phyloP scores from a whole-genome alignment of 108 stramenopile genomes.

The Pseudonitzschia pungens region DNA sequence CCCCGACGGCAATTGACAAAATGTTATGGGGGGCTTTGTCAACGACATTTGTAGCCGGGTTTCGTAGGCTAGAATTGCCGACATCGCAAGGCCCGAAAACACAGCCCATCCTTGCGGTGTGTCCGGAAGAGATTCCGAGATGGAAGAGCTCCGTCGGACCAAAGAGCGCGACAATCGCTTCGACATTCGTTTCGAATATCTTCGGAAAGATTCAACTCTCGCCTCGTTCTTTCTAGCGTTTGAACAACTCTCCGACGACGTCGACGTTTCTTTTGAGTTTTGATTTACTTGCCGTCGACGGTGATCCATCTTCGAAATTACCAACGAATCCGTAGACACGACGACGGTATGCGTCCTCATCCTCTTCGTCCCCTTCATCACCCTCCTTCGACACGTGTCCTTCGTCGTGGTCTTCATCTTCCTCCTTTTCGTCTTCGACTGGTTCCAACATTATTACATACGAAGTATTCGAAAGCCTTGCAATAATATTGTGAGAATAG shows the following conservation, averaged over 20 bases:
- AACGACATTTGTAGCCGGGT: constrained; percentile 48
- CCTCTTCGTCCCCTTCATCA: not conserved
- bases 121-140: constrained; percentile 55
- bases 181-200: constrained; percentile 35
- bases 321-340: constrained; percentile 18
- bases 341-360: constrained; percentile 17
- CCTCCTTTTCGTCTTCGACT: not conserved
- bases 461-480: not conserved
- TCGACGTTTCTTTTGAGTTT: not conserved
- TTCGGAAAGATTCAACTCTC: constrained; percentile 25
- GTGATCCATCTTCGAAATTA: not conserved
- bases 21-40: constrained; percentile 62
- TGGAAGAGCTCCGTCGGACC: constrained; percentile 37
- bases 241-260: not conserved
- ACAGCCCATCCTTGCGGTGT: constrained; percentile 70
- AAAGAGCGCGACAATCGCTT: constrained; percentile 7
- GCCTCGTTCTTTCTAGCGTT: not conserved
- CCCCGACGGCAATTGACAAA: constrained; percentile 48
- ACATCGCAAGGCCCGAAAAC: constrained; percentile 34
- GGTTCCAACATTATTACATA: not conserved
- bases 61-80: constrained; percentile 62
- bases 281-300: not conserved
- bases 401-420: not conserved
- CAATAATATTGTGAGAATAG: no score
- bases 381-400: not conserved